Conservation (phyloP, 805 yeast species). For the Yarrowia deformans region DNA sequence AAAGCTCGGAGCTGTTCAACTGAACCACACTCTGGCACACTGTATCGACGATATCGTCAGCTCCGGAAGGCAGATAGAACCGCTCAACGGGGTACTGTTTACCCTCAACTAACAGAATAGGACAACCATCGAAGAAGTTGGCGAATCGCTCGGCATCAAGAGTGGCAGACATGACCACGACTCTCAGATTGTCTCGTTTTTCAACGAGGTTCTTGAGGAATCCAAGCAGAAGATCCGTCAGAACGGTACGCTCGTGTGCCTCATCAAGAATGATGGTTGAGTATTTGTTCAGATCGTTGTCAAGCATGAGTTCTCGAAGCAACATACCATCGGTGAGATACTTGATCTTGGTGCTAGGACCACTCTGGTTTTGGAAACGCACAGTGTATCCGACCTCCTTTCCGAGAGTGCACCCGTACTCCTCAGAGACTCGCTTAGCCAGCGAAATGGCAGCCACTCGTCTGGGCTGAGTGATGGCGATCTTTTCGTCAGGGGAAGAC, state of each 20-base stretch:
- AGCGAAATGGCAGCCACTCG: slow-evolving; percentile 96
- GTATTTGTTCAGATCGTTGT: slow-evolving; percentile 67
- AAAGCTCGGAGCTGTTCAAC: slow-evolving; percentile 76
- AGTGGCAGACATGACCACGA: slow-evolving; percentile 96
- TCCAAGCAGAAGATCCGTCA: slow-evolving; percentile 90
- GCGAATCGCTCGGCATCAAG: slow-evolving; percentile 88
- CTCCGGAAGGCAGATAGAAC: slow-evolving; percentile 65
- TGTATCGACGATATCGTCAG: slow-evolving; percentile 85
- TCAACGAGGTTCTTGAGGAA: slow-evolving; percentile 73
- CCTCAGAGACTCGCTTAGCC: slow-evolving; percentile 92
- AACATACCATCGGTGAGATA: slow-evolving; percentile 98
- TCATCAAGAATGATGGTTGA: slow-evolving; percentile 87
- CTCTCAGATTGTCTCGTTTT: slow-evolving; percentile 64
- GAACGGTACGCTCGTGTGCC: slow-evolving; percentile 95
- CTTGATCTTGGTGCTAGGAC: slow-evolving; percentile 69
- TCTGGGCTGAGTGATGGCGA: slow-evolving; percentile 97
- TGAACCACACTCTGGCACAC: slow-evolving; percentile 77
- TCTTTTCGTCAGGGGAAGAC: slow-evolving; percentile 56
- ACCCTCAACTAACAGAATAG: slow-evolving; percentile 89
- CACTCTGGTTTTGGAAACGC: slow-evolving; percentile 78
- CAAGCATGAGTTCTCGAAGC: slow-evolving; percentile 85
- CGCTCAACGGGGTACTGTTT: slow-evolving; percentile 84
- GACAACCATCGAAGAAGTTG: slow-evolving; percentile 73
- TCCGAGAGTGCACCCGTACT: slow-evolving; percentile 78
- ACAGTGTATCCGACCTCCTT: slow-evolving; percentile 90